Evolutionary conservation across 2,329 filamentous ascomycete genomes (phyloP).

Genomic region (Monosporascus sp.): DNA sequence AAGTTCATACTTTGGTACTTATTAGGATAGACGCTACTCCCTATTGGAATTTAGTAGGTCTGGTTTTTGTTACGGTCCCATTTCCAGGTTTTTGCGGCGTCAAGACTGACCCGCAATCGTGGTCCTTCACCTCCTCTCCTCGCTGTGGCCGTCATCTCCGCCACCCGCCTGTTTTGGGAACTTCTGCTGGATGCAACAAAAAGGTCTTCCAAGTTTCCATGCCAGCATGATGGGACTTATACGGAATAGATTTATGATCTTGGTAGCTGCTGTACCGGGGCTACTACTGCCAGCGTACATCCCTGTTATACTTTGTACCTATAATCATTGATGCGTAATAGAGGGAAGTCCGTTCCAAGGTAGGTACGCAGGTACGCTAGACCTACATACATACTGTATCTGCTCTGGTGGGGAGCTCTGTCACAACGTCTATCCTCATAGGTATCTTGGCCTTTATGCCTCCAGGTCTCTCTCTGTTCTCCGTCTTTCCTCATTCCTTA

Average conservation of each 20-base stretch:
- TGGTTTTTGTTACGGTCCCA: neutral
- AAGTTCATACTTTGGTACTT: too few relatives aligned
- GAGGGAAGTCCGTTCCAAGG: too few relatives aligned
- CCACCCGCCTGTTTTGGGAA: neutral
- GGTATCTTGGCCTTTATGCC: conserved; percentile 1
- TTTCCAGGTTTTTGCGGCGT: neutral
- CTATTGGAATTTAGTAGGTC: neutral
- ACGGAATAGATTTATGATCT: neutral
- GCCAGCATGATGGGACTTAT: neutral
- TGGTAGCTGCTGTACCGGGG: neutral
- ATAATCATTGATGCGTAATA: too few relatives aligned
- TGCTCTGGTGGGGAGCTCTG: neutral
- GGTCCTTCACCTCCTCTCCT: neutral
- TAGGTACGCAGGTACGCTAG: too few relatives aligned
- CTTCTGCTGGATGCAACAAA: neutral
- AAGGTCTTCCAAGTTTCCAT: too few relatives aligned
- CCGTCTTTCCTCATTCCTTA: neutral
- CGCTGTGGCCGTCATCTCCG: neutral
- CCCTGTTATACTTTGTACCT: too few relatives aligned
- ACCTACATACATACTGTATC: too few relatives aligned
- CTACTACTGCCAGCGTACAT: too few relatives aligned
- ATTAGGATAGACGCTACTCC: too few relatives aligned
- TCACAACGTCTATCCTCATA: neutral
- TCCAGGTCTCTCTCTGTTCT: neutral
- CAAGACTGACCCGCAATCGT: neutral